Percentiles rank a stretch among this genome's conserved stretches.
Conservation (phyloP, 2,329 filamentous ascomycete species). For the Rhynchosporium agropyri region DNA sequence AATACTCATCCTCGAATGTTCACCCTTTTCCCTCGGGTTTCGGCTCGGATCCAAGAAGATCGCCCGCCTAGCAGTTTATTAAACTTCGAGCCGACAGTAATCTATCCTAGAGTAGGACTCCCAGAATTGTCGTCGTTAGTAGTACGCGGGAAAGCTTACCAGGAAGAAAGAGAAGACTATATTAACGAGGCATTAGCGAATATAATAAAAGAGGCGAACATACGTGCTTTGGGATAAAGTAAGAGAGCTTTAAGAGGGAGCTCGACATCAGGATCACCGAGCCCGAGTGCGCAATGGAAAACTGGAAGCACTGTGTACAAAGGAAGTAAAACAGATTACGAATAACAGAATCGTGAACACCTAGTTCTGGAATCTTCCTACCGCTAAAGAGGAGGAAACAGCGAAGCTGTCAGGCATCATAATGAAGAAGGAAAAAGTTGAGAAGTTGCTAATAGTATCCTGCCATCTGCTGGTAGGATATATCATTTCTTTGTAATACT, state of each 20-base stretch:
- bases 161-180: slow-evolving; percentile 17
- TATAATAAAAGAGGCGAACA: slow-evolving; percentile 17
- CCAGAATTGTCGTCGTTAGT: slow-evolving; percentile 26
- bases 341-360: slow-evolving; percentile 1
- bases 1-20: slow-evolving; percentile 25
- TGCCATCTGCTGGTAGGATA: not conserved
- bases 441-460: not conserved
- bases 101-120: slow-evolving; percentile 25
- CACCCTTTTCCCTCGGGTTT: slow-evolving; percentile 27
- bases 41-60: no score
- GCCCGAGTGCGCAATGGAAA: slow-evolving; percentile 21
- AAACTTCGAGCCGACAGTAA: slow-evolving; percentile 3
- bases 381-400: not conserved
- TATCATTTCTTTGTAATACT: not conserved
- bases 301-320: no score
- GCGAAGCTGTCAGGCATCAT: not conserved
- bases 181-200: slow-evolving; percentile 21
- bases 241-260: no score
- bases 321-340: no score
- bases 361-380: not conserved
- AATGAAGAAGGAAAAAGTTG: not conserved
- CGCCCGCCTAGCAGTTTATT: slow-evolving; percentile 20
- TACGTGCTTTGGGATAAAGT: slow-evolving; percentile 7
- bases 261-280: slow-evolving; percentile 17
- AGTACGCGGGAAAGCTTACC: slow-evolving; percentile 21